phyloP scores from a whole-genome alignment of 108 stramenopile genomes.

The Phaeodactylum tricornutum region DNA sequence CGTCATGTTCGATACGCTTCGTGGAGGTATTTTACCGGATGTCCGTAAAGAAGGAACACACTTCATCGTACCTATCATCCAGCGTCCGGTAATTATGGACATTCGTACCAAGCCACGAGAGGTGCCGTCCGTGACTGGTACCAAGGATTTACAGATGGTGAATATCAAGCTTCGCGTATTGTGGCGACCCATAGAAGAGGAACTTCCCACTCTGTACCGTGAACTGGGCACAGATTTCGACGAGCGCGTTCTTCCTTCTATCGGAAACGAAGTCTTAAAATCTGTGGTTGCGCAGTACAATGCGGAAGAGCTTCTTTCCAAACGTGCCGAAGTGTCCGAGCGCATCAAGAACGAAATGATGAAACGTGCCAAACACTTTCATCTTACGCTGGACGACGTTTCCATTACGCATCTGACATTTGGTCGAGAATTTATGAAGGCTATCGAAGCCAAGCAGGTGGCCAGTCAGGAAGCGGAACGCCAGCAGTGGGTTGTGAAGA shows the following conservation, averaged over 20 bases:
- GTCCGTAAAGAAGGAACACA: slow-evolving; percentile 94
- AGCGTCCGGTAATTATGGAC: slow-evolving; percentile 92
- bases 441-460: slow-evolving; percentile 99
- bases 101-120: slow-evolving; percentile 93
- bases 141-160: slow-evolving; percentile 99
- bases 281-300: slow-evolving; percentile 99
- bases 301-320: slow-evolving; percentile 97
- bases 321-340: slow-evolving; percentile 91
- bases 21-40: slow-evolving; percentile 86
- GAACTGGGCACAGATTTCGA: slow-evolving; percentile 95
- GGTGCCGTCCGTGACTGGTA: slow-evolving; percentile 94
- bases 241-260: slow-evolving; percentile 98
- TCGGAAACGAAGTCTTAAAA: slow-evolving; percentile 99
- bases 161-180: slow-evolving; percentile 96
- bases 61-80: slow-evolving; percentile 77
- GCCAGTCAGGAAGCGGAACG: slow-evolving; percentile 99
- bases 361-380: slow-evolving; percentile 89
- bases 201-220: slow-evolving; percentile 89
- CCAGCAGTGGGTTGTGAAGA: slow-evolving; percentile 92
- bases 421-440: slow-evolving; percentile 95
- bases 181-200: slow-evolving; percentile 89
- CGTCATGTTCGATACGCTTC: slow-evolving; percentile 96
- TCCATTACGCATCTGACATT: slow-evolving; percentile 99
- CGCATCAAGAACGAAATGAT: slow-evolving; percentile 91
- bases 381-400: slow-evolving; percentile 98